Evolutionary conservation across 2,329 filamentous ascomycete species (phyloP).

Genomic region (Sclerotinia minor): DNA sequence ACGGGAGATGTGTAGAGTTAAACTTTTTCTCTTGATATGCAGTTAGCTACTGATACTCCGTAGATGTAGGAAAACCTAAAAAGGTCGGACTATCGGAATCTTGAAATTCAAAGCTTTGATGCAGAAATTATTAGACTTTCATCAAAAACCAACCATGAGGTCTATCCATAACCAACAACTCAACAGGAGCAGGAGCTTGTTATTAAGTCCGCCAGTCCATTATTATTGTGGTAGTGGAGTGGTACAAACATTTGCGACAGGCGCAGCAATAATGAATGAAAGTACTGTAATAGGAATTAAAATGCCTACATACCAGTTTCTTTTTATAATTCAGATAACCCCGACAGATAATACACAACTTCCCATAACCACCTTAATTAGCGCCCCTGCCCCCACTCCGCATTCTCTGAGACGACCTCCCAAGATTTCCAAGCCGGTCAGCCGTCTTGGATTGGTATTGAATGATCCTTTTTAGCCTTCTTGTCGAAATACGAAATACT

Average conservation of each 20-base stretch:
- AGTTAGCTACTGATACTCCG: background rate
- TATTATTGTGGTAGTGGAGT: background rate
- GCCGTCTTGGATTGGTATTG: slow-evolving; percentile 6
- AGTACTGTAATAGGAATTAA: background rate
- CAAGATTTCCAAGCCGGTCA: background rate
- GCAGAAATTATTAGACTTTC: background rate
- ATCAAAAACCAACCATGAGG: background rate
- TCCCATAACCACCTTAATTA: background rate
- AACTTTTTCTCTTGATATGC: background rate
- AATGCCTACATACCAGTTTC: too few relatives aligned
- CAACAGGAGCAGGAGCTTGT: too few relatives aligned
- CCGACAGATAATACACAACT: background rate
- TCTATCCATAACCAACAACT: background rate
- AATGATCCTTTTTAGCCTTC: background rate
- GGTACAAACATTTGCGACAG: background rate
- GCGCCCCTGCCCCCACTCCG: slow-evolving; percentile 21
- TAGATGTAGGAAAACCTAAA: too few relatives aligned
- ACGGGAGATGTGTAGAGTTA: too few relatives aligned
- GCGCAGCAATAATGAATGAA: background rate
- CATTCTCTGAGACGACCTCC: slow-evolving; percentile 23
- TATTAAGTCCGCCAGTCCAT: too few relatives aligned
- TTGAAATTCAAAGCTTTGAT: slow-evolving; percentile 4
- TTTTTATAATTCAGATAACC: background rate
- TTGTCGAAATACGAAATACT: background rate
- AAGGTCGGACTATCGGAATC: slow-evolving; percentile 2